Evolutionary conservation across 1,284 basidiomycete genomes (phyloP), one percentile per base, ranked within the genome.

Genomic region (Cryptococcus amylolentus): DNA sequence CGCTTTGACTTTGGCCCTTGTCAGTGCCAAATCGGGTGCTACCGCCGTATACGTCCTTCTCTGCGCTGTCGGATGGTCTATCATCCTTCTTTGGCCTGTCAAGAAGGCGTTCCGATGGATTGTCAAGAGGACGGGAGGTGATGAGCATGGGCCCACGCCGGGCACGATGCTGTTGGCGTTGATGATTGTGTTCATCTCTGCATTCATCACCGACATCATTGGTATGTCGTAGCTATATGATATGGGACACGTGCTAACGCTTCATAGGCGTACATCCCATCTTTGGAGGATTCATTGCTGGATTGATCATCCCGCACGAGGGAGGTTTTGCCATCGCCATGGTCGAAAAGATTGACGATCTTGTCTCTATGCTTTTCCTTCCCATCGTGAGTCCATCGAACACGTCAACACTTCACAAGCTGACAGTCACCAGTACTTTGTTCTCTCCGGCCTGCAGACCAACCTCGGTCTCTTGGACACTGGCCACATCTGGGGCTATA

Each of bases 201-300:
- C 89, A 0, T 94, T 92, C 79, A 86, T 88, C 77, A 94, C 92
- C 10, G 90, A 92, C 74, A 86, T 92, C 64, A 88, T 91, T 60
- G 88, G 90, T 66, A 82, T 88, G 75, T 68, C 12, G 16, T 10
- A 13, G 16, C 9, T 14, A 37, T 38, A 27, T 26, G 5, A 13
- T 51, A 42, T n/a, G 10, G 23, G 18, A 37, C 20, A 40, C 28
- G 26, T 37, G 46, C 54, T 28, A 52, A 16, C 20, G 50, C 27
- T 27, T 16, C 57, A 14, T 56, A 63, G 61, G 68, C 56, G 90
- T 95, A 1, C 91, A 94, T 70, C 87, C 91, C 31, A 93, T 94
- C 66, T 79, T 78, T 62, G 82, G 88, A 57, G 89, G 86, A 1
- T 96, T 96, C 80, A 70, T 96, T 52, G 88, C 89, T 20, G 93